Base-by-base conservation (phyloP, 352 stramenopile species). In the Globisporangium paddicum region DNA sequence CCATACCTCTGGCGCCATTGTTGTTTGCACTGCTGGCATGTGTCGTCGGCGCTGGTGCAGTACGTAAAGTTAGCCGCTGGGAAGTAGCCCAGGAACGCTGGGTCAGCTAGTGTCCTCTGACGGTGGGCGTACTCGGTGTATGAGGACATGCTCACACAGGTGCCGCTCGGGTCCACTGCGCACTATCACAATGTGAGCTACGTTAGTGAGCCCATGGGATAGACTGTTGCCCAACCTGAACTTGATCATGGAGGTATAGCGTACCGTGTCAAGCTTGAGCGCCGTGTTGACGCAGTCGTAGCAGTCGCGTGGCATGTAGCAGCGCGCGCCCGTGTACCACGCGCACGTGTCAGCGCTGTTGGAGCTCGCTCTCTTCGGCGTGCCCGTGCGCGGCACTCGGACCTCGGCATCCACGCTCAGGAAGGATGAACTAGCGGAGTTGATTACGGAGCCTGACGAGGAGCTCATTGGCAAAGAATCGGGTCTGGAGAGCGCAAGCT, bases 261-360 rank as follows among this genome's bases (percentile, higher is more conserved):
- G 2, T 21, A 58, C 57, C 26, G 34, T 21, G 32, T 64, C 40
- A 6, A 35, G 52, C 11, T 19, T 16, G n/a, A 64, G 14, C 23
- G 49, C 58, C 18, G 51, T 19, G 49, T 66, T 66, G 34, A 66
- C 8, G 28, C 60, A 66, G 44, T 66, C 60, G 53, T 61, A 66
- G 42, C 60, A 66, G 35, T 54, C 34, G 26, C 60, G 60, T 23
- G 54, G 60, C 53, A 48, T 55, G n/a, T 50, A 61, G 25, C 60
- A 66, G 32, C 53, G 51, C 14, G 32, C 30, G 18, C 51, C 51
- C 2, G 23, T 26, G 44, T 66, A 66, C 60, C 60, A 66, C 3
- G 44, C 32, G 45, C 60, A 66, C 4, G 51, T 53, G 44, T 66
- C 60, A 21, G 14, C 38, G n/a, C 14, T 28, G 38, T 66, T 57